Evolutionary conservation across 164 flowering plant species (phyloP), one percentile per base, ranked within the genome.

Genomic region (Stephania japonica): DNA sequence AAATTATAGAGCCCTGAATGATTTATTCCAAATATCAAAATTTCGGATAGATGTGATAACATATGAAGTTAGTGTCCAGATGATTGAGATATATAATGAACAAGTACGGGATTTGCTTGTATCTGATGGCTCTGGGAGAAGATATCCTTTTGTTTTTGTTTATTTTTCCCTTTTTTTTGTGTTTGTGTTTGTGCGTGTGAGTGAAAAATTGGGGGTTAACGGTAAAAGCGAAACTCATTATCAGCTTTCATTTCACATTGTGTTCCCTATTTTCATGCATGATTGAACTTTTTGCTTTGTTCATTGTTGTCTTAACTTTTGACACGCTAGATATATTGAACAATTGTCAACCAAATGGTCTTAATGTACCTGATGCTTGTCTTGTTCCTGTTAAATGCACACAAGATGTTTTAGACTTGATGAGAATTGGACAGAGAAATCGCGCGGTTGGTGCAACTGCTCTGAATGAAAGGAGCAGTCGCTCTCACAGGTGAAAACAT

Each of bases 401-500:
- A 42, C 80, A 78, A 72, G 92, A 92, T 80, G 97, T 92, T 70
- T 83, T 94, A 81, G 90, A 91, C 16, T 75, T 91, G 81, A 92
- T 94, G 98, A 85, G 19, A 76, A 76, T 86, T 65, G 97, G 98
- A 16, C 94, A 87, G 43, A 84, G 70, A 75, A 92, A 94, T 78
- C 97, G 98, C 73, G 92, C 95, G 42, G 92, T 94, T 10, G 91
- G 97, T 73, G 95, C 98, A 19, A 94, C 98, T 50, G 97, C 97
- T 65, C 71, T 94, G 44, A 94, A 94, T 81, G 95, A 87, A 69
- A 79, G 98, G 18, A 94, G 98, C 69, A 94, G 98, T 73, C 89
- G 98, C 70, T 94, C 98, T 70, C 98, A 94, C 64, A 91, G 97
- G 98, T 91, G 78, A 25, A 49, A 2, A 10, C 5, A 32, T 19